phyloP scores from a whole-genome alignment of 2,329 filamentous ascomycete species.

The Penicillium sp. region DNA sequence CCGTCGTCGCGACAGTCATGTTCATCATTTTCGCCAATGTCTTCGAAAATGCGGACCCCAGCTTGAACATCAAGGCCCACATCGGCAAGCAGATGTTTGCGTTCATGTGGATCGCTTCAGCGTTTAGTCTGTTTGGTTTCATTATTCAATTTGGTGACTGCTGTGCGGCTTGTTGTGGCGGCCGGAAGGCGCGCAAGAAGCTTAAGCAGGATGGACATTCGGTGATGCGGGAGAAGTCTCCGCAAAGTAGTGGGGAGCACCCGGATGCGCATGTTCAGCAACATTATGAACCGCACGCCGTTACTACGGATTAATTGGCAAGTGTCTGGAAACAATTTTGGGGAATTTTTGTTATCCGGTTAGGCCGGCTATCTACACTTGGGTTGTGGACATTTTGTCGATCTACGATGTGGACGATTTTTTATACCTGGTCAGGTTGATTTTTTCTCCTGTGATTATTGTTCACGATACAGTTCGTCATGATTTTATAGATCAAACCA shows the following conservation, averaged over 20 bases:
- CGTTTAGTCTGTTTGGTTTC: constrained; percentile 67
- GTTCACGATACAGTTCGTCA: neutral
- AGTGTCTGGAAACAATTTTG: neutral
- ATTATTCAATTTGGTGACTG: constrained; percentile 72
- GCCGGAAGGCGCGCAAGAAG: constrained; percentile 38
- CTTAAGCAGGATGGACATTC: constrained; percentile 26
- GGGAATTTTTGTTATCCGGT: neutral
- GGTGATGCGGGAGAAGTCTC: constrained; percentile 15
- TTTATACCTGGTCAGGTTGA: neutral
- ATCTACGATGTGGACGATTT: neutral
- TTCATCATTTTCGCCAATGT: constrained; percentile 78
- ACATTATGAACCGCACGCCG: neutral
- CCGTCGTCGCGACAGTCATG: constrained; percentile 78
- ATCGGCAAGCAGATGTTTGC: constrained; percentile 75
- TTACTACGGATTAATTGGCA: neutral
- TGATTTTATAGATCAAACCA: neutral
- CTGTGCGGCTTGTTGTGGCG: constrained; percentile 62
- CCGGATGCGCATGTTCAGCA: neutral
- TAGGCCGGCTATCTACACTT: neutral
- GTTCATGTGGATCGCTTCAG: constrained; percentile 85
- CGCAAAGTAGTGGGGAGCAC: neutral
- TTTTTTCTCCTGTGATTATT: neutral
- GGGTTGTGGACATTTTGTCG: neutral
- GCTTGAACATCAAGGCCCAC: constrained; percentile 72
- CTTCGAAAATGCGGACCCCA: constrained; percentile 64